Conservation (phyloP, 176 grass and related monocot species). For the Oryza brachyantha region DNA sequence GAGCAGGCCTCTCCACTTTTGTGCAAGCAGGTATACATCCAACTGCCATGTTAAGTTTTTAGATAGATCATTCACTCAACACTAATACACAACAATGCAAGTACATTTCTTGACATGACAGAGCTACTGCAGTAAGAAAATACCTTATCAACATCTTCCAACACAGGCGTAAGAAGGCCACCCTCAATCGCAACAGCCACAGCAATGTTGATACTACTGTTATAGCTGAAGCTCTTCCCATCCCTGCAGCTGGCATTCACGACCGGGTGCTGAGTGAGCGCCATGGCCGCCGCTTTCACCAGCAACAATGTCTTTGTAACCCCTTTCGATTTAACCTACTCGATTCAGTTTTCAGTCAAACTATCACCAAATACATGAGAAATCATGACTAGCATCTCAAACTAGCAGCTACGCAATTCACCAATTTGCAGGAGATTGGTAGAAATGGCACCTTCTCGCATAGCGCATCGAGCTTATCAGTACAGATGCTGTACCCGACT, state of each 20-base stretch:
- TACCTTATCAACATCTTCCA: slow-evolving; percentile 87
- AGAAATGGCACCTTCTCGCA: slow-evolving; percentile 68
- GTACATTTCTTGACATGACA: not conserved
- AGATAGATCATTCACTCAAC: not conserved
- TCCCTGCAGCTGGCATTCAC: slow-evolving; percentile 89
- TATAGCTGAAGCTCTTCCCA: slow-evolving; percentile 91
- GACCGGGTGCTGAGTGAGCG: slow-evolving; percentile 72
- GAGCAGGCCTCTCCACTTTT: slow-evolving; percentile 83
- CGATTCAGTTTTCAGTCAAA: slow-evolving; percentile 13
- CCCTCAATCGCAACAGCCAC: slow-evolving; percentile 89
- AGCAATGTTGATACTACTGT: slow-evolving; percentile 63
- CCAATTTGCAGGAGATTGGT: not conserved
- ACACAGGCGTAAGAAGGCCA: slow-evolving; percentile 79
- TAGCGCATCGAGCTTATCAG: slow-evolving; percentile 64
- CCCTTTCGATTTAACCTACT: slow-evolving; percentile 73
- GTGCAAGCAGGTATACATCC: slow-evolving; percentile 87
- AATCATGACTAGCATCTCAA: not conserved
- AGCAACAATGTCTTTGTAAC: slow-evolving; percentile 88
- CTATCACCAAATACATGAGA: not conserved
- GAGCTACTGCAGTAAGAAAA: not conserved
- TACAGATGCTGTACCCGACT: slow-evolving; percentile 60
- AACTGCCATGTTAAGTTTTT: slow-evolving; percentile 43
- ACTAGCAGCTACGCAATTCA: not conserved
- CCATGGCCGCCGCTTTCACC: slow-evolving; percentile 78
- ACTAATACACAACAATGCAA: not conserved